These are phyloP conservation scores for Scopulariopsis brevicaulis DNA, from an alignment of 2,329 filamentous ascomycete species.

Conservation along the genomic window DNA sequence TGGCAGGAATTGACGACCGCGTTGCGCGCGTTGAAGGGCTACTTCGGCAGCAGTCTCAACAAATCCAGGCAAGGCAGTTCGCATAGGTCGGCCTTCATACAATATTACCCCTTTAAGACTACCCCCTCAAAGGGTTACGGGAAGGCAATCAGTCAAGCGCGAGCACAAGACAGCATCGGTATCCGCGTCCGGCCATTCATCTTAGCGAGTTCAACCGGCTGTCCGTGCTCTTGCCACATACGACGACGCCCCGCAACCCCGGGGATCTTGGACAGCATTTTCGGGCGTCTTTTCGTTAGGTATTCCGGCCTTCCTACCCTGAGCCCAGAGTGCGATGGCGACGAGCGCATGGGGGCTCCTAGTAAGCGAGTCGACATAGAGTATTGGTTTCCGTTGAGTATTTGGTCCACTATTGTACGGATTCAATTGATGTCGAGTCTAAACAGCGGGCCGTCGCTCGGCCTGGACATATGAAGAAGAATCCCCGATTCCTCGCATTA, in stretches of 20 bases:
- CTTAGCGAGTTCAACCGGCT: not conserved
- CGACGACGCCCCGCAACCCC: conserved; percentile 11
- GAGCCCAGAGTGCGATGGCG: conserved; percentile 12
- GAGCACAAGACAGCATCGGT: not conserved
- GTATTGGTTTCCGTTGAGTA: conserved; percentile 19
- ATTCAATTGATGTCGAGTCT: conserved; percentile 13
- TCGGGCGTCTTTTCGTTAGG: conserved; percentile 15
- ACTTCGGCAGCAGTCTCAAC: conserved; percentile 11
- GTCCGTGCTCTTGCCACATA: not conserved
- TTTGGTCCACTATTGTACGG: conserved; percentile 16
- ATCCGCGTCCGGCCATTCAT: not conserved
- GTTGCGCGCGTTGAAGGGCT: conserved; percentile 14
- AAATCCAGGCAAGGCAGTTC: conserved; percentile 12
- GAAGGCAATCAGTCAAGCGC: not conserved
- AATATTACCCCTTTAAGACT: conserved; percentile 6
- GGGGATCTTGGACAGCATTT: conserved; percentile 10
- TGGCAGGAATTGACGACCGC: conserved; percentile 13
- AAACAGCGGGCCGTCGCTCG: conserved; percentile 13
- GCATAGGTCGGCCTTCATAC: conserved; percentile 13
- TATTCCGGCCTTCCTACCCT: conserved; percentile 16
- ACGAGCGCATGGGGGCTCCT: conserved; percentile 11
- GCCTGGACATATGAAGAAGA: conserved; percentile 15
- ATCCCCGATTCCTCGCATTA: conserved; percentile 17
- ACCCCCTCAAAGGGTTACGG: not conserved
- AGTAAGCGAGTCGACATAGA: conserved; percentile 14